These are phyloP conservation scores for Leccinum olivaceoglutinosum DNA, from an alignment of 1,284 basidiomycete genomes.

Conservation along the genomic window DNA sequence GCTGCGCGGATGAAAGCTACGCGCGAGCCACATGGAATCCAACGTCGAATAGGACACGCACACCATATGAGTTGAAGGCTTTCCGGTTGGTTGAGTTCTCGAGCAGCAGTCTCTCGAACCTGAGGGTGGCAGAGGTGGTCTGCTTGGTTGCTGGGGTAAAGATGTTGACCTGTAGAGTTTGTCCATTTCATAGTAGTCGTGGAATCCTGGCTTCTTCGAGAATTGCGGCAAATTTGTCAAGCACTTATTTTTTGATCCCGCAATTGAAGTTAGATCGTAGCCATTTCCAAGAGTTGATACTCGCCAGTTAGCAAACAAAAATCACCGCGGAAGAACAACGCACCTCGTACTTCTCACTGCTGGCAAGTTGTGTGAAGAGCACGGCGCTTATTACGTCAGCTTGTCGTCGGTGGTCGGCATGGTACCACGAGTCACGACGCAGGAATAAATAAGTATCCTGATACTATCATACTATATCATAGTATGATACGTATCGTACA, in stretches of 20 bases:
- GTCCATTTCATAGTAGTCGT: slow-evolving; percentile 73
- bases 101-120: slow-evolving; percentile 84
- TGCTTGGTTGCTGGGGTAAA: slow-evolving; percentile 80
- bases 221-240: slow-evolving; percentile 92
- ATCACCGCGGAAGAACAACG: too few species aligned
- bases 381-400: too few species aligned
- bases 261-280: slow-evolving; percentile 95
- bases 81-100: slow-evolving; percentile 99
- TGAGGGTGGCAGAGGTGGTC: slow-evolving; percentile 76
- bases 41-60: slow-evolving; percentile 39
- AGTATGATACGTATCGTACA: too few species aligned
- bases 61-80: slow-evolving; percentile 95
- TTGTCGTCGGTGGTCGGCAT: too few species aligned
- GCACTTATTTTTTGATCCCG: slow-evolving; percentile 76
- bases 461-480: too few species aligned
- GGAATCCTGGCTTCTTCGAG: slow-evolving; percentile 71
- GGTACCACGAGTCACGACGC: too few species aligned
- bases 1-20: slow-evolving; percentile 41
- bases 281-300: slow-evolving; percentile 86
- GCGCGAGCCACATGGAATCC: slow-evolving; percentile 16
- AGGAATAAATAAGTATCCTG: too few species aligned
- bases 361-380: too few species aligned
- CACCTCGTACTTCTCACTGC: too few species aligned
- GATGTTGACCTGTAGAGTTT: slow-evolving; percentile 70
- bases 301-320: slow-evolving; percentile 4